Percentiles rank a stretch among this genome's conserved stretches.
Evolutionary conservation across 305 asterid genomes (phyloP).

Genomic region (Plantago coronopus): DNA sequence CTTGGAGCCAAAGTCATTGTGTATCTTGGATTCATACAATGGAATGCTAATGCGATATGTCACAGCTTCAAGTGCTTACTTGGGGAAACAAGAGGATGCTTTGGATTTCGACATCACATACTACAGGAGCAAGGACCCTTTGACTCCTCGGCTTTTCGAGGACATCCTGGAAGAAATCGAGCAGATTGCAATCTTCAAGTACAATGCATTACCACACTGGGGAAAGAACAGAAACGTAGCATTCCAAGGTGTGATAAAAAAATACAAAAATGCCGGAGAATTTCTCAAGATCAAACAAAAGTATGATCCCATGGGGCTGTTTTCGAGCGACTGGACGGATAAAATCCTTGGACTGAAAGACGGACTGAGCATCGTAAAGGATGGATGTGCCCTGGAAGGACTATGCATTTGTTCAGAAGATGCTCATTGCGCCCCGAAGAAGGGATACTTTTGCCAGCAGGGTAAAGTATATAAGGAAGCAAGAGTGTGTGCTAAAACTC

Average conservation of each 20-base stretch:
- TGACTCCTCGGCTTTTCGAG: slow-evolving; percentile 36
- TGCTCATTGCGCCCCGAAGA: slow-evolving; percentile 41
- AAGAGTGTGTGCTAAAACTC: slow-evolving; percentile 37
- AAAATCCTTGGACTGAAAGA: slow-evolving; percentile 40
- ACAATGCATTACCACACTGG: slow-evolving; percentile 50
- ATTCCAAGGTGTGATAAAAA: slow-evolving; percentile 34
- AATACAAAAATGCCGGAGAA: slow-evolving; percentile 24
- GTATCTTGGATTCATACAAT: slow-evolving; percentile 42
- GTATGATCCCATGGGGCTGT: slow-evolving; percentile 41
- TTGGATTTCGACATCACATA: slow-evolving; percentile 48
- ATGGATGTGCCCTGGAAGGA: slow-evolving; percentile 56
- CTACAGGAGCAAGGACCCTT: slow-evolving; percentile 45
- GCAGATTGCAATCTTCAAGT: slow-evolving; percentile 50
- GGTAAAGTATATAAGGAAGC: slow-evolving; percentile 39
- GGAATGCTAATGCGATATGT: slow-evolving; percentile 53
- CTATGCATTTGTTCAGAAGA: slow-evolving; percentile 47
- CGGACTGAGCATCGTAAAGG: slow-evolving; percentile 28
- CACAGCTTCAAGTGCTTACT: slow-evolving; percentile 41
- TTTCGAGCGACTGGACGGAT: slow-evolving; percentile 54
- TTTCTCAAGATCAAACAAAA: slow-evolving; percentile 27
- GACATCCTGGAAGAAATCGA: slow-evolving; percentile 47
- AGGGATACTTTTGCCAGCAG: slow-evolving; percentile 38
- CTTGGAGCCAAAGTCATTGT: slow-evolving; percentile 35
- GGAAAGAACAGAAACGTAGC: slow-evolving; percentile 57
- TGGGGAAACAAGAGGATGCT: slow-evolving; percentile 48